Evolutionary conservation across 495 filamentous ascomycete genomes (phyloP), one percentile per base, ranked within the genome.

Genomic region (Lentithecium fluviatile): DNA sequence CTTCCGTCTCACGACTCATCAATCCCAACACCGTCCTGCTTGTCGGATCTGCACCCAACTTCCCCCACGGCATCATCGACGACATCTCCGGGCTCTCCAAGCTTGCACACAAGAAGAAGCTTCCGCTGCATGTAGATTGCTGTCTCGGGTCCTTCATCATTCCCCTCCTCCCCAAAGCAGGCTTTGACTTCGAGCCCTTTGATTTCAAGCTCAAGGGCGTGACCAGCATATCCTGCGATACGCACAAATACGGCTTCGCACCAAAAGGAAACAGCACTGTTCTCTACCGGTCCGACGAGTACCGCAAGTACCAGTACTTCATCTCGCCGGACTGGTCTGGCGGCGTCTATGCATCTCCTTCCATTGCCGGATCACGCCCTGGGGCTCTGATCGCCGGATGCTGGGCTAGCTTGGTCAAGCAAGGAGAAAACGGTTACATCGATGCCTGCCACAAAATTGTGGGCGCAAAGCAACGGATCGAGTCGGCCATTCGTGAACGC

Each of bases 201-300:
- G 95, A 99, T 75, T 99, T 99, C 84, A 84, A 86, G 34, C 83
- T 94, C 56, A 88, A 88, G 55, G 94, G 94, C 70, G 95, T 99
- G 54, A 97, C 95, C 5, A 89, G 85, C 70, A 97, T 99, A 73
- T 88, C 83, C 66, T 95, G 93, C 70, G 94, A 99, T 71, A 99
- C 94, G 26, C 94, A 98, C 78, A 98, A 98, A 74, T 98, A 99
- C 73, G 94, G 94, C 23, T 99, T 99, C 74, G 95, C 94, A 0
- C 94, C 94, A 21, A 97, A 97, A 75, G 94, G 94, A 54, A 97
- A 94, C 78, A 90, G 85, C 25, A 92, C 91, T 8, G 75, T 96
- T 17, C 83, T 99, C 53, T 97, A 97, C 79, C 90, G 95, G 68
- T 89, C 82, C 54, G 78, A 84, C 40, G 74, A 82, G 43, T 83